phyloP scores from a whole-genome alignment of 768 basidiomycete genomes.

The Collybia sp. region DNA sequence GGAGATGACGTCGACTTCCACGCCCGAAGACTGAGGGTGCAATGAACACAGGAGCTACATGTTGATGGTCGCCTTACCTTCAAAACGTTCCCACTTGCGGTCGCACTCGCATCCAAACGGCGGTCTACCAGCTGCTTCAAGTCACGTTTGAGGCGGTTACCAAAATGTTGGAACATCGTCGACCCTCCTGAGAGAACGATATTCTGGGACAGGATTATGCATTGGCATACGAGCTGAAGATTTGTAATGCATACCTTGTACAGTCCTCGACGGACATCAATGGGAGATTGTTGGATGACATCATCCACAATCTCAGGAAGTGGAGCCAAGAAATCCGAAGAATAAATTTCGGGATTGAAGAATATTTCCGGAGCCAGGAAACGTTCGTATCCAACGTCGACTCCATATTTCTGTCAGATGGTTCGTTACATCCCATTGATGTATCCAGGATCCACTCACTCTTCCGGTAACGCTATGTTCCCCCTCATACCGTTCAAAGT shows the following conservation, averaged over 20 bases:
- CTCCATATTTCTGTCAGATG: slow-evolving; percentile 71
- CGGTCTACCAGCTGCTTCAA: slow-evolving; percentile 92
- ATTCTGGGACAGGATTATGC: slow-evolving; percentile 48
- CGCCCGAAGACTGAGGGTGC: slow-evolving; percentile 75
- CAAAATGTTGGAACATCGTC: slow-evolving; percentile 99
- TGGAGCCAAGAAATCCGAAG: slow-evolving; percentile 95
- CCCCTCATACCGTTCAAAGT: slow-evolving; percentile 90
- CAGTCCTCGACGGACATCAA: slow-evolving; percentile 92
- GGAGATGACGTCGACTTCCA: slow-evolving; percentile 96
- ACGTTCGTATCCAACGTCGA: slow-evolving; percentile 97
- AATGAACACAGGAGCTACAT: neutral
- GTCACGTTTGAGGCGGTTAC: slow-evolving; percentile 93
- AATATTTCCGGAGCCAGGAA: slow-evolving; percentile 99
- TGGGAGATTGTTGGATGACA: slow-evolving; percentile 93
- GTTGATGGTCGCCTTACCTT: slow-evolving; percentile 44
- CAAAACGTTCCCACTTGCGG: slow-evolving; percentile 67
- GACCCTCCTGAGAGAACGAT: slow-evolving; percentile 97
- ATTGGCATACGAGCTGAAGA: neutral
- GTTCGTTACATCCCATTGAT: neutral
- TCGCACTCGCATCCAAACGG: slow-evolving; percentile 72
- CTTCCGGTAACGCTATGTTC: slow-evolving; percentile 91
- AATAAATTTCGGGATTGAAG: slow-evolving; percentile 99
- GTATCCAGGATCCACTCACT: slow-evolving; percentile 37
- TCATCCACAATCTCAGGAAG: slow-evolving; percentile 94
- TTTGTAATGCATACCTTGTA: slow-evolving; percentile 67